Evolutionary conservation across 1,139 yeast species (phyloP), one percentile per base, ranked within the genome.

Genomic region (Blastobotrys buckinghamii): DNA sequence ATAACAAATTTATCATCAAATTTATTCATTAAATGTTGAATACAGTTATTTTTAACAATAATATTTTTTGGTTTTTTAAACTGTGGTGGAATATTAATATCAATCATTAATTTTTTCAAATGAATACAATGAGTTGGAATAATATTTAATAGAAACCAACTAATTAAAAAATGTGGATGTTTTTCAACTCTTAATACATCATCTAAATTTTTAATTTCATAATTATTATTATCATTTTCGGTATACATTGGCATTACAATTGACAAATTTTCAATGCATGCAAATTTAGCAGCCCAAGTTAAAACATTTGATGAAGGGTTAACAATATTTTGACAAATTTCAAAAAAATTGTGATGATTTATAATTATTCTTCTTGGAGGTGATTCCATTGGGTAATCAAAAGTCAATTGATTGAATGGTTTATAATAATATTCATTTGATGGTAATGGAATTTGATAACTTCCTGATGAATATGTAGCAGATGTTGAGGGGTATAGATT

Each of bases 81-180:
- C 17, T 34, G 5, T 8, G 42, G 26, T 20, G 42, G 39, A 16
- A 38, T 36, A n/a, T 8, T 8, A 6, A 37, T 33, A 9, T n/a
- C 10, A 17, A n/a, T 27, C 5, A 33, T 26, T 26, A 45, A 33
- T 5, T 27, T 6, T 10, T 39, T n/a, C 13, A 45, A 24, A 17
- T 39, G 33, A 34, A 39, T 32, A 8, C 39, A 33, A 20, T 32
- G 33, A 2, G 27, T n/a, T 12, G 48, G 48, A 7, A 45, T 33
- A 8, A 39, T 37, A n/a, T 45, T 39, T 13, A 27, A 15, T 29
- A 39, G 13, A 19, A 45, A 39, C 48, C 48, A 45, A n/a, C 16
- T 39, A 20, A 45, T 35, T 20, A 45, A 19, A 35, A 22, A 33
- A 17, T 45, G 48, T n/a, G 48, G 48, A 6, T 22, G 10, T 12